Base-by-base conservation (phyloP, 164 flowering plant genomes). In the Vitis amurensis region DNA sequence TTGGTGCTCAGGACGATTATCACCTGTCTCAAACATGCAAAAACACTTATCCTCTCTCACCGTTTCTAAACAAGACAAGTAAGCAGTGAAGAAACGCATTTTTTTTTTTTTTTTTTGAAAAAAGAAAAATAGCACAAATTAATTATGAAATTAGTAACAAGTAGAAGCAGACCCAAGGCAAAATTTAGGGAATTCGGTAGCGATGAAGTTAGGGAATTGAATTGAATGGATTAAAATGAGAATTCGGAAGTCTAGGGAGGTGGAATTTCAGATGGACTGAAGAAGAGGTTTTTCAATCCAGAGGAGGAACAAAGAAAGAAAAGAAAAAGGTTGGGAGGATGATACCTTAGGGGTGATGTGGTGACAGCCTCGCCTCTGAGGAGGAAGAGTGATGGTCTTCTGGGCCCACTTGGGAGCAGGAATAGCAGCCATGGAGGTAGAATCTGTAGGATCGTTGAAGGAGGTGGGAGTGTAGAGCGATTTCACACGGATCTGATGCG, bases 401-500 rank as follows among this genome's bases (percentile, higher is more conserved):
- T 95, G 99, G 50, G 94, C 92, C 98, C 99, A 95, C 74, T 88
- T 94, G n/a, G 92, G 89, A 64, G 79, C 73, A 56, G 91, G 69
- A 23, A 23, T 23, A 30, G 88, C 74, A 37, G 91, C 84, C 89
- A 85, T 84, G 51, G 84, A 63, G 48, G 59, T 50, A 27, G 78
- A 53, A 52, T 65, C 53, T 12, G 65, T 11, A 13, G 57, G 64
- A 31, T 64, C 66, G 59, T 19, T 50, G 52, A 47, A 27, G 56
- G 66, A 9, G 44, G 59, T 67, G 15, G 76, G 73, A 14, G 68
- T 70, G 72, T 62, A 64, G 16, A 77, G 76, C 29, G 86, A 78
- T 61, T 70, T 84, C 51, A 78, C 68, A 44, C 79, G 61, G 67
- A 73, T 49, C 63, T 75, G 3, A 10, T 47, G 8, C 10, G 57